Percentiles rank a stretch among this genome's conserved stretches.
These are phyloP conservation scores for Fragilariopsis cylindrus DNA, from an alignment of 108 stramenopile genomes.

Conservation along the genomic window DNA sequence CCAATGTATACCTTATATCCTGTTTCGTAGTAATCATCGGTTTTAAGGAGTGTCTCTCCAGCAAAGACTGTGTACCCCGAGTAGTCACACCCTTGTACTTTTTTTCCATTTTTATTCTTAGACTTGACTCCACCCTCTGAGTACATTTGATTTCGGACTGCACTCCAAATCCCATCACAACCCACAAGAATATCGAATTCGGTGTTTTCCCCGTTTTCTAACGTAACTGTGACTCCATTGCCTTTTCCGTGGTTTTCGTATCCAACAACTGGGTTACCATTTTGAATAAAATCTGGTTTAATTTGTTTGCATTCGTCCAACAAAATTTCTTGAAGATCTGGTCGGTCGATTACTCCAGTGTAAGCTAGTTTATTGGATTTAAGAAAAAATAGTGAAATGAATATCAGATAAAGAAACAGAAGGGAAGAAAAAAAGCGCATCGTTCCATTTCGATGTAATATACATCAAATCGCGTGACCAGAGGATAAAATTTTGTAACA, in stretches of 20 bases:
- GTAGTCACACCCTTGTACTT: slow-evolving; percentile 88
- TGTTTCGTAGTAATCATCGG: slow-evolving; percentile 92
- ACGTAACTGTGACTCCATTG: slow-evolving; percentile 80
- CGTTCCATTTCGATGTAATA: neutral
- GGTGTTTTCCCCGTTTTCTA: slow-evolving; percentile 74
- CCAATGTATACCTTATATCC: slow-evolving; percentile 97
- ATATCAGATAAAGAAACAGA: neutral
- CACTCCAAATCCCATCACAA: slow-evolving; percentile 95
- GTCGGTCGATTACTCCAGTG: slow-evolving; percentile 96
- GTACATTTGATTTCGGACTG: slow-evolving; percentile 95
- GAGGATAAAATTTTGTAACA: neutral
- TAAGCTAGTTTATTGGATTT: slow-evolving; percentile 64
- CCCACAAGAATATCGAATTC: slow-evolving; percentile 92
- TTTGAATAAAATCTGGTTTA: slow-evolving; percentile 80
- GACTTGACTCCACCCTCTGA: slow-evolving; percentile 82
- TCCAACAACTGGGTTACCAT: slow-evolving; percentile 77
- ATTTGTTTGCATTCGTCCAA: slow-evolving; percentile 90
- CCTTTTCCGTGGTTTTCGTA: slow-evolving; percentile 75
- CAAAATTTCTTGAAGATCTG: slow-evolving; percentile 95
- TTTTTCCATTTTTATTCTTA: slow-evolving; percentile 44
- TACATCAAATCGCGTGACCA: neutral
- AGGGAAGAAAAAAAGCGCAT: neutral
- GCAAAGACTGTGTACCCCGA: slow-evolving; percentile 98
- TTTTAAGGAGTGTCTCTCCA: slow-evolving; percentile 89
- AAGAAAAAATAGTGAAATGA: slow-evolving; percentile 72